Base-by-base conservation (phyloP, 2,329 filamentous ascomycete genomes). In the Anisogramma anomala region DNA sequence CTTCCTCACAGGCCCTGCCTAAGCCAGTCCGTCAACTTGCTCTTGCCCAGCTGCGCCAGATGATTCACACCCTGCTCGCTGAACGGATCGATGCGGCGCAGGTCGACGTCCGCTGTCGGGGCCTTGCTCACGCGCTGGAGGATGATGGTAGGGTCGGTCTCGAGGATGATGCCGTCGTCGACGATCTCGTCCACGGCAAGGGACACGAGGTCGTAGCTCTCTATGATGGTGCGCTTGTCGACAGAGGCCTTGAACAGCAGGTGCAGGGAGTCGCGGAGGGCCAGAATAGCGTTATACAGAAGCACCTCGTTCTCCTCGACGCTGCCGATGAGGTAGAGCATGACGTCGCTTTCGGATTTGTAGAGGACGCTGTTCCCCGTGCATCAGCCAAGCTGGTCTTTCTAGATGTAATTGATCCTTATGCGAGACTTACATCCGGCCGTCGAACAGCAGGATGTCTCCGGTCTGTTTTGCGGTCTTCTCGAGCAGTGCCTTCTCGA, bases 361-460 rank as follows among this genome's bases (percentile, higher is more conserved):
- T 95, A 98, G 39, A 96, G 81, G 41, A 96, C 86, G 47, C 38
- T 41, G 7, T 10, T 9, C 4, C 11, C 2, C 20, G 7, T 8
- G 9, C 5, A 31, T 41, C n/a, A 41, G 32, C 23, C 22, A 13
- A 6, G 22, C 10, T 26, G 5, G 8, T n/a, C 9, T 28, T 8
- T 34, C 14, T 14, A 13, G 3, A 6, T 34, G n/a, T 27, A 3
- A 3, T 3, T 15, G 6, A n/a, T 15, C 15, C n/a, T n/a, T n/a
- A n/a, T 8, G 20, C 23, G 19, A 15, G 18, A 26, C 32, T 30
- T 28, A 41, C 38, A 98, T 82, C 55, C 86, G 79, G 67, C 93
- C 93, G 66, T 98, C 91, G 66, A 95, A 96, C 42, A 98, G 77
- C 53, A 98, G 93, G 55, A 98, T 91, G 66, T 96, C 91, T 53